Evolutionary conservation across 208 protist genomes (phyloP).

Genomic region (Leishmania lainsoni): DNA sequence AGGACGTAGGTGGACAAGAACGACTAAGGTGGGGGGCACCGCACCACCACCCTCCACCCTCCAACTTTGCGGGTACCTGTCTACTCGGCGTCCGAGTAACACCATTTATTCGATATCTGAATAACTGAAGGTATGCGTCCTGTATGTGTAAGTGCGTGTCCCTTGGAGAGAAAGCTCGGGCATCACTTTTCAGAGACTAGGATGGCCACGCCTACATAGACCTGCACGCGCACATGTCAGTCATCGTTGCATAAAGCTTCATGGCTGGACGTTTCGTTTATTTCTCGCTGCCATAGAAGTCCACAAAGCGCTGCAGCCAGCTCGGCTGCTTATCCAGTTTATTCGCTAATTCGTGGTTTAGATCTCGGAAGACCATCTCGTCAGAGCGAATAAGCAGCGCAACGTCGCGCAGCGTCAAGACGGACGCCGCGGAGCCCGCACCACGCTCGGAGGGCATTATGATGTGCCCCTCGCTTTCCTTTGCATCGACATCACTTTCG

Average conservation of each 20-base stretch:
- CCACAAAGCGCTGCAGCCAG: conserved; percentile 19
- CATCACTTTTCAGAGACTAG: background rate
- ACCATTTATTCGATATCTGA: background rate
- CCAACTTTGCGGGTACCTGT: background rate
- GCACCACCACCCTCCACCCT: background rate
- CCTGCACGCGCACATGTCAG: background rate
- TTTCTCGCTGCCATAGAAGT: background rate
- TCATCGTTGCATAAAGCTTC: background rate
- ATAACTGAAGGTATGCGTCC: background rate
- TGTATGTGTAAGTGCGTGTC: background rate
- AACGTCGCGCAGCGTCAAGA: conserved; percentile 67
- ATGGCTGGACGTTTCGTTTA: background rate
- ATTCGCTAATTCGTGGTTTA: conserved; percentile 58
- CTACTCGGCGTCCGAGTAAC: background rate
- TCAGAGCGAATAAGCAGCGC: conserved; percentile 74
- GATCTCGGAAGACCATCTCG: conserved; percentile 76
- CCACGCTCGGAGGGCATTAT: background rate
- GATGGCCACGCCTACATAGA: background rate
- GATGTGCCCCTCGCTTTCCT: background rate
- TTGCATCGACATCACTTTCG: background rate
- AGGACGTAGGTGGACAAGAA: background rate
- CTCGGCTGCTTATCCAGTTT: conserved; percentile 42
- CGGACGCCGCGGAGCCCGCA: background rate
- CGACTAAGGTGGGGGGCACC: background rate
- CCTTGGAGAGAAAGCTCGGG: background rate